These are phyloP conservation scores for Rhododendron griersonianum DNA, from an alignment of 148 eudicot species.

Conservation along the genomic window DNA sequence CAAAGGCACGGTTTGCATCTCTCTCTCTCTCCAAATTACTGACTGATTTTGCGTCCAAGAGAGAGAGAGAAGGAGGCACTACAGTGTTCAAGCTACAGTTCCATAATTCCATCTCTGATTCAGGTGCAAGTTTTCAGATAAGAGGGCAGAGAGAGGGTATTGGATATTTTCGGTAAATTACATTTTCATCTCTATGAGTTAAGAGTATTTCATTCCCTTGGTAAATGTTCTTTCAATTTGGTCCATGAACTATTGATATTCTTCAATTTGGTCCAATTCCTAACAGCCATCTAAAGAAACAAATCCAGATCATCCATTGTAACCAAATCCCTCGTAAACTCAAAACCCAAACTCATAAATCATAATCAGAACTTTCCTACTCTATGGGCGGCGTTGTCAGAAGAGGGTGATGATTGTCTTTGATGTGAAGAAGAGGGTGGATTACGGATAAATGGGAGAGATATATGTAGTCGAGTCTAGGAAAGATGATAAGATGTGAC, in stretches of 20 bases:
- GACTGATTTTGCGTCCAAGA: background rate
- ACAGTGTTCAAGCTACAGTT: background rate
- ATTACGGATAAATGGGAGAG: background rate
- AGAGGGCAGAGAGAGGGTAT: no score
- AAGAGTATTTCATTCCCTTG: background rate
- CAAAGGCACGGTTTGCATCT: constrained; percentile 34
- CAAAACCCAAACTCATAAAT: background rate
- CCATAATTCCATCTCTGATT: background rate
- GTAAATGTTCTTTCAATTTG: background rate
- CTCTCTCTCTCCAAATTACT: constrained; percentile 1
- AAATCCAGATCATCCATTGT: background rate
- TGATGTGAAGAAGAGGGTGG: background rate
- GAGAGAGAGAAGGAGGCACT: background rate
- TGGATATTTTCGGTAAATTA: background rate
- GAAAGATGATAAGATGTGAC: no score
- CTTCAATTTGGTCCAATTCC: background rate
- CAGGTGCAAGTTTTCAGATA: background rate
- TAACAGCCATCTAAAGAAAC: background rate
- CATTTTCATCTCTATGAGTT: background rate
- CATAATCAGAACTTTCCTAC: background rate
- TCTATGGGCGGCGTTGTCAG: background rate
- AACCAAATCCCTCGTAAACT: background rate
- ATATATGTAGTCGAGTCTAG: no score
- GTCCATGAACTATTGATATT: background rate
- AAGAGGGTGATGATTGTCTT: background rate